These are phyloP conservation scores for Candida pseudoviswanathii DNA, from an alignment of 1,139 yeast genomes.

Conservation along the genomic window DNA sequence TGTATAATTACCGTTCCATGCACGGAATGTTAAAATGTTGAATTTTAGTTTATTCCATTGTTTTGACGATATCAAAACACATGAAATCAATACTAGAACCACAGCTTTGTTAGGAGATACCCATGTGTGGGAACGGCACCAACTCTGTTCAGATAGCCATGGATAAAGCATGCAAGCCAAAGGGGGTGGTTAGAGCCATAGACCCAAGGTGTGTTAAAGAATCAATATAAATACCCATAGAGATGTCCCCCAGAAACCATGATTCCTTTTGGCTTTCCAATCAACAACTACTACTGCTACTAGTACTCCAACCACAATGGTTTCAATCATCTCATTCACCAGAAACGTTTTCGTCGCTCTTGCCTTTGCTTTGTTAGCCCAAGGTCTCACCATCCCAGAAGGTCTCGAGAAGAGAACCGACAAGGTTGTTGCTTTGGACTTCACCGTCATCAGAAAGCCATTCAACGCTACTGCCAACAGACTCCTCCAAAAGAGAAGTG, in stretches of 20 bases:
- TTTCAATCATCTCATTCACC: constrained; percentile 14
- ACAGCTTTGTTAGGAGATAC: neutral
- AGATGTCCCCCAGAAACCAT: neutral
- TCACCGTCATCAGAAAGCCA: constrained; percentile 6
- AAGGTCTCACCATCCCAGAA: constrained; percentile 14
- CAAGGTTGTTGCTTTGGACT: constrained; percentile 8
- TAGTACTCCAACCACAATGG: constrained; percentile 9
- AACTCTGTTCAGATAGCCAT: neutral
- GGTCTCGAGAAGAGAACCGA: constrained; percentile 7
- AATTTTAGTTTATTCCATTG: neutral
- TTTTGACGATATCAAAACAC: neutral
- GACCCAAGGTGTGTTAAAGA: neutral
- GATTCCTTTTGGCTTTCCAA: neutral
- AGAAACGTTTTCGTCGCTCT: constrained; percentile 13
- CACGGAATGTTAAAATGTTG: neutral
- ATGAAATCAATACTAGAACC: neutral
- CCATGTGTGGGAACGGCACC: neutral
- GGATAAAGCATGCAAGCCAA: neutral
- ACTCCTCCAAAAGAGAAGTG: constrained; percentile 30
- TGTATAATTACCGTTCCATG: constrained; percentile 1
- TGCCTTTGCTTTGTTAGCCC: constrained; percentile 13
- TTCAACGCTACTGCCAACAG: constrained; percentile 32
- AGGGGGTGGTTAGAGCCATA: neutral
- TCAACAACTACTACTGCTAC: neutral
- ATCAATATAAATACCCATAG: neutral